These are phyloP conservation scores for Fusarium incarnatum DNA, from an alignment of 2,329 filamentous ascomycete species.

Conservation along the genomic window DNA sequence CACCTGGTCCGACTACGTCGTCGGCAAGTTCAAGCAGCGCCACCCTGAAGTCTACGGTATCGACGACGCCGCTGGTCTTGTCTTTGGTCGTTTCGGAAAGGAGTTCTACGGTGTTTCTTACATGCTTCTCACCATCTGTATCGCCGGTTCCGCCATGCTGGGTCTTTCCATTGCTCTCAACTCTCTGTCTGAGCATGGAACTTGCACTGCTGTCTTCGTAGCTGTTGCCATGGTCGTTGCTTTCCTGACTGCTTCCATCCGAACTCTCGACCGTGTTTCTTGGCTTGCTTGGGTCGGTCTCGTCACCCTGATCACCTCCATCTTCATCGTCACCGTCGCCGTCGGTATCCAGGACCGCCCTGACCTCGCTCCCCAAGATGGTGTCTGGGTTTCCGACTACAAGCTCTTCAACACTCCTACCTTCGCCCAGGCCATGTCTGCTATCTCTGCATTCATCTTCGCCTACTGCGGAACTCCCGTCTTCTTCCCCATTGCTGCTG, in stretches of 20 bases:
- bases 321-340: slow-evolving; percentile 39
- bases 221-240: slow-evolving; percentile 49
- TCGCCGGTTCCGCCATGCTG: slow-evolving; percentile 38
- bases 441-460: slow-evolving; percentile 52
- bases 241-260: slow-evolving; percentile 49
- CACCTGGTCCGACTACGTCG: slow-evolving; percentile 61
- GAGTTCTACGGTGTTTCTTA: slow-evolving; percentile 55
- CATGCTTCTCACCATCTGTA: slow-evolving; percentile 50
- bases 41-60: slow-evolving; percentile 66
- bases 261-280: slow-evolving; percentile 48
- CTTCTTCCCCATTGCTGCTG: slow-evolving; percentile 50
- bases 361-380: slow-evolving; percentile 29
- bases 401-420: slow-evolving; percentile 48
- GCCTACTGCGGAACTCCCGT: slow-evolving; percentile 53
- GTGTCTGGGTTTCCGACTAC: slow-evolving; percentile 49
- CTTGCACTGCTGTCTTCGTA: slow-evolving; percentile 56
- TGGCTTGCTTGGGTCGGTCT: slow-evolving; percentile 50
- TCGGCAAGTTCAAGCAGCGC: slow-evolving; percentile 63
- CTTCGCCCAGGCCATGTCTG: slow-evolving; percentile 50
- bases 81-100: slow-evolving; percentile 60
- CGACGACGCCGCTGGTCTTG: slow-evolving; percentile 62
- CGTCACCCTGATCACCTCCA: slow-evolving; percentile 30
- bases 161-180: slow-evolving; percentile 56
- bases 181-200: slow-evolving; percentile 53
- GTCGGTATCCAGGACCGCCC: slow-evolving; percentile 41